These are phyloP conservation scores for Diplosphaera chodatii DNA, from an alignment of 139 green algal species.

Conservation along the genomic window DNA sequence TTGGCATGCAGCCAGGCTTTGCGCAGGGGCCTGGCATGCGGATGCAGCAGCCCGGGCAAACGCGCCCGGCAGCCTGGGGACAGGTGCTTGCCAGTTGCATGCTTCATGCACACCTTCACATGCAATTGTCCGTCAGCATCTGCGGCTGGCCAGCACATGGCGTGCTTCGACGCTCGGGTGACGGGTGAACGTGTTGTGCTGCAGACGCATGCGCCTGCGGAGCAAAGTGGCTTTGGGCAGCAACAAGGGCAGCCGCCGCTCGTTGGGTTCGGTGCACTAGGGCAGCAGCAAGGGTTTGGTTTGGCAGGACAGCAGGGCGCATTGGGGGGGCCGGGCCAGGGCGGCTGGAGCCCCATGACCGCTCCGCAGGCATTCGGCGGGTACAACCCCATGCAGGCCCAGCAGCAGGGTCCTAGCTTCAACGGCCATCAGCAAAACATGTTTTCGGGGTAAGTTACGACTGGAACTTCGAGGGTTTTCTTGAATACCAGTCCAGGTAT, in stretches of 20 bases:
- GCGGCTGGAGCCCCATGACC: constrained; percentile 18
- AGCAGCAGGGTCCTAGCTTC: constrained; percentile 3
- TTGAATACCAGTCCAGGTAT: no score
- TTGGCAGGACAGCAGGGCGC: neutral
- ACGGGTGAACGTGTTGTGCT: no score
- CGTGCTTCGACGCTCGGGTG: no score
- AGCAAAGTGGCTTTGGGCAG: neutral
- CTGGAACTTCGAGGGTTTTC: no score
- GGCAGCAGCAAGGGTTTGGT: neutral
- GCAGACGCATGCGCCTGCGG: neutral
- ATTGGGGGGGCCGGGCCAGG: constrained; percentile 1
- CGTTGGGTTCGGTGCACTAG: no score
- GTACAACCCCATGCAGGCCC: neutral
- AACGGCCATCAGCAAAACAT: neutral
- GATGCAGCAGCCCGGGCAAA: constrained; percentile 8
- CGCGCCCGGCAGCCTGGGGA: neutral
- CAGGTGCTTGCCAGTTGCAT: no score
- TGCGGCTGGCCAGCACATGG: no score
- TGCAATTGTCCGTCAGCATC: no score
- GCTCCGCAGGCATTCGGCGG: constrained; percentile 3
- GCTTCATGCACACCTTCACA: no score
- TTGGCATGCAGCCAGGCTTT: neutral
- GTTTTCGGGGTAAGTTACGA: neutral
- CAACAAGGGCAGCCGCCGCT: neutral
- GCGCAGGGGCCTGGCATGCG: neutral